These are phyloP conservation scores for Fraxinus sp. DNA, from an alignment of 305 asterid species.

Conservation along the genomic window DNA sequence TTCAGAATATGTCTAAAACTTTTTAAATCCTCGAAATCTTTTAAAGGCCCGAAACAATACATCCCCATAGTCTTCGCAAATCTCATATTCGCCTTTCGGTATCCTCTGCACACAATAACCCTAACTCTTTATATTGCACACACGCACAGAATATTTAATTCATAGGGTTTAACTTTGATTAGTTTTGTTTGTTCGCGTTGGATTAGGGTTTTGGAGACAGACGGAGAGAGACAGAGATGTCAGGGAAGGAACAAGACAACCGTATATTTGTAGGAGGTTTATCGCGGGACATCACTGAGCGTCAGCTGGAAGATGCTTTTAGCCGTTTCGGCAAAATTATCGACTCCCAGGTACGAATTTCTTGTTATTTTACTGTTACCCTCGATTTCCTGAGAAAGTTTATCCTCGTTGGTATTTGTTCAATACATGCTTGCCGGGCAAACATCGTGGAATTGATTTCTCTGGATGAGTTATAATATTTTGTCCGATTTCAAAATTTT, in stretches of 20 bases:
- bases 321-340: slow-evolving; percentile 49
- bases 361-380: neutral
- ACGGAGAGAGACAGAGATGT: slow-evolving; percentile 28
- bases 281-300: slow-evolving; percentile 47
- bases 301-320: slow-evolving; percentile 52
- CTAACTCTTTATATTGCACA: neutral
- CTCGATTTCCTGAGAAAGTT: neutral
- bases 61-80: neutral
- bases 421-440: neutral
- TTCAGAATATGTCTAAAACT: no score
- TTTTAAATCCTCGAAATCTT: no score
- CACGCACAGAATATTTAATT: neutral
- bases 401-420: neutral
- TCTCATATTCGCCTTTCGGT: neutral
- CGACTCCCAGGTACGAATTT: slow-evolving; percentile 43
- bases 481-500: neutral
- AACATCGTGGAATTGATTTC: neutral
- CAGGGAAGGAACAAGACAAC: slow-evolving; percentile 43
- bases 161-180: neutral
- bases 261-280: slow-evolving; percentile 56
- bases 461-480: neutral
- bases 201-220: neutral
- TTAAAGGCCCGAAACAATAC: no score
- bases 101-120: neutral
- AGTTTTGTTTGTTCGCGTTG: neutral